A percentile compares a stretch with the other conserved stretches of the same genome.
Evolutionary conservation across 2,329 filamentous ascomycete species (phyloP).

Genomic region (Madurella mycetomatis): DNA sequence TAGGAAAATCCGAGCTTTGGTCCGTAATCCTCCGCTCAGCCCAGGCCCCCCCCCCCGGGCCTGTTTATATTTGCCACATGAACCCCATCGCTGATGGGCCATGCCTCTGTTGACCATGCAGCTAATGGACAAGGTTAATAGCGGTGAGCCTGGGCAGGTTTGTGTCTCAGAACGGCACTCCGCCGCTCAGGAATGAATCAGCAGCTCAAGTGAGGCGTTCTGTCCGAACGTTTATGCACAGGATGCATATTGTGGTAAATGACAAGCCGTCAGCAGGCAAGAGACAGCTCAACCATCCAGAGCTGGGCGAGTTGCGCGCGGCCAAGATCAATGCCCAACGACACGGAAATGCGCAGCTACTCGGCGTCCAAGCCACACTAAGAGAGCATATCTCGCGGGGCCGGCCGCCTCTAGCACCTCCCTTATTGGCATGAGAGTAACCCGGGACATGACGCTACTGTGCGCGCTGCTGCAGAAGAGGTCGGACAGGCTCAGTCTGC

Average conservation of each 20-base stretch:
- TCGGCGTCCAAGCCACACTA: background rate
- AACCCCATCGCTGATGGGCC: too few relatives aligned
- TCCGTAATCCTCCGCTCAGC: background rate
- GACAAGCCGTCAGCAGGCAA: background rate
- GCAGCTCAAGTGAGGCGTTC: background rate
- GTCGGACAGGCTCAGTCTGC: background rate
- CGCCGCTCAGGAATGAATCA: background rate
- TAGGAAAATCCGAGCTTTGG: background rate
- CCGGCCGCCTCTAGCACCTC: background rate
- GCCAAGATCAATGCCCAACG: background rate
- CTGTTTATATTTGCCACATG: too few relatives aligned
- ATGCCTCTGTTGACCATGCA: too few relatives aligned
- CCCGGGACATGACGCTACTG: background rate
- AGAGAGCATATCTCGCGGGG: background rate
- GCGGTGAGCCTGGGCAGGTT: too few relatives aligned
- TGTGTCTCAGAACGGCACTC: too few relatives aligned
- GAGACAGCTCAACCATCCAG: background rate
- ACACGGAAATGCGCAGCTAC: background rate
- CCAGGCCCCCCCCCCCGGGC: too few relatives aligned
- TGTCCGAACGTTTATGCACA: background rate
- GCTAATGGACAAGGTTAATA: too few relatives aligned
- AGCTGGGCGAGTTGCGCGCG: background rate
- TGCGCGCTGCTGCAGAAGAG: background rate
- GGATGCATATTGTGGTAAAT: background rate
- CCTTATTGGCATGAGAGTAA: background rate